These are phyloP conservation scores for Ogataea saltuana DNA, from an alignment of 805 yeast genomes.

Conservation along the genomic window DNA sequence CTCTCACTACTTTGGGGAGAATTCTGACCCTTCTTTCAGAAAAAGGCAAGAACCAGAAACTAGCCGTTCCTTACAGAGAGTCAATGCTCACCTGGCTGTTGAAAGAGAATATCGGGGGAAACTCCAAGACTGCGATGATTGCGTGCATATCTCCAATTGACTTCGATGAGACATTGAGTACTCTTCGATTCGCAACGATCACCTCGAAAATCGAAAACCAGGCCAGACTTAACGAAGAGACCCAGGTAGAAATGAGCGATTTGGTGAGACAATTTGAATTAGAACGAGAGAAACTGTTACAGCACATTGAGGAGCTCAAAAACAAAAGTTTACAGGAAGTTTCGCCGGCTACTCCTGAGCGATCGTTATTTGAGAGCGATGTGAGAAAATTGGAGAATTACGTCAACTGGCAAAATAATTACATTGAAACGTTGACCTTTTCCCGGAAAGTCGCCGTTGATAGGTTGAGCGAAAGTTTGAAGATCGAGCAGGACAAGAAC, in stretches of 20 bases:
- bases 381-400: constrained; percentile 26
- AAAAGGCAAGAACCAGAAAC: constrained; percentile 18
- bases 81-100: constrained; percentile 73
- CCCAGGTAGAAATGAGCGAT: constrained; percentile 40
- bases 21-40: constrained; percentile 54
- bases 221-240: constrained; percentile 53
- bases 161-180: constrained; percentile 74
- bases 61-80: constrained; percentile 69
- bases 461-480: constrained; percentile 8
- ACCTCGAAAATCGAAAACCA: constrained; percentile 67
- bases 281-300: constrained; percentile 27
- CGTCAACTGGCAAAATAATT: constrained; percentile 29
- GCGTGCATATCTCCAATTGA: constrained; percentile 81
- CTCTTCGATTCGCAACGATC: constrained; percentile 74
- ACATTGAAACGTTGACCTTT: constrained; percentile 25
- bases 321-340: not conserved
- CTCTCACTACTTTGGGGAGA: constrained; percentile 75
- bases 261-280: constrained; percentile 28
- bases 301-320: constrained; percentile 21
- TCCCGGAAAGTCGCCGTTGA: constrained; percentile 16
- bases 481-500: constrained; percentile 12
- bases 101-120: constrained; percentile 76
- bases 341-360: not conserved
- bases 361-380: constrained; percentile 4
- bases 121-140: constrained; percentile 84